phyloP scores from a whole-genome alignment of 2,329 filamentous ascomycete species.

The Elsinoe batatas region DNA sequence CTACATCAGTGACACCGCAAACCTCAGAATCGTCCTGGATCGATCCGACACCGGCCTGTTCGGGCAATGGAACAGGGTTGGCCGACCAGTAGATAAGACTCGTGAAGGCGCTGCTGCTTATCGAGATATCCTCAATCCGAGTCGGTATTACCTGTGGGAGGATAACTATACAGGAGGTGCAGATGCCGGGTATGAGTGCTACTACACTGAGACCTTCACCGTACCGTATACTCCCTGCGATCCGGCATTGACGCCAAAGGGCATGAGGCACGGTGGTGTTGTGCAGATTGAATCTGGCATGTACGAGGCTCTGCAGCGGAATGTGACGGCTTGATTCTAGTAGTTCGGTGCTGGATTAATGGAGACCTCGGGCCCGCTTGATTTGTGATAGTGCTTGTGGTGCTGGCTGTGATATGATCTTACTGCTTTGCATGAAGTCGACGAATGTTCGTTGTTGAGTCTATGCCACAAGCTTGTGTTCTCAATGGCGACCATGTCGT shows the following conservation, averaged over 20 bases:
- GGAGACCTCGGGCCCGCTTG: neutral
- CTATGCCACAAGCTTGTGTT: too few relatives aligned
- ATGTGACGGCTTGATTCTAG: neutral
- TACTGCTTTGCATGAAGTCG: too few relatives aligned
- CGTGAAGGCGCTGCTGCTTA: neutral
- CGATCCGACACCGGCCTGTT: constrained; percentile 41
- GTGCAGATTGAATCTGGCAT: neutral
- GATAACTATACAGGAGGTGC: neutral
- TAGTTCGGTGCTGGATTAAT: too few relatives aligned
- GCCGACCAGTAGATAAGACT: neutral
- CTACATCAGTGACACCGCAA: constrained; percentile 48
- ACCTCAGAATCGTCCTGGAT: constrained; percentile 44
- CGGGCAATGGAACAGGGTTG: constrained; percentile 36
- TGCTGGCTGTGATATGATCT: too few relatives aligned
- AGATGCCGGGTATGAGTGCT: neutral
- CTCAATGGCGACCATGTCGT: too few relatives aligned
- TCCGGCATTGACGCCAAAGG: neutral
- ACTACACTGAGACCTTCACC: neutral
- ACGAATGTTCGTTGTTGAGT: too few relatives aligned
- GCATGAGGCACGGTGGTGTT: constrained; percentile 1
- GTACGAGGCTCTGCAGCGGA: neutral
- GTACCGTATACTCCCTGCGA: neutral
- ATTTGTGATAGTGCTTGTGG: too few relatives aligned
- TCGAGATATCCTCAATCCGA: neutral
- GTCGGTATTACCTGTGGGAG: constrained; percentile 1